A percentile compares a stretch with the other conserved stretches of the same genome.
These are phyloP conservation scores for Dactylis glomerata DNA, from an alignment of 176 grass and related monocot genomes.

Conservation along the genomic window DNA sequence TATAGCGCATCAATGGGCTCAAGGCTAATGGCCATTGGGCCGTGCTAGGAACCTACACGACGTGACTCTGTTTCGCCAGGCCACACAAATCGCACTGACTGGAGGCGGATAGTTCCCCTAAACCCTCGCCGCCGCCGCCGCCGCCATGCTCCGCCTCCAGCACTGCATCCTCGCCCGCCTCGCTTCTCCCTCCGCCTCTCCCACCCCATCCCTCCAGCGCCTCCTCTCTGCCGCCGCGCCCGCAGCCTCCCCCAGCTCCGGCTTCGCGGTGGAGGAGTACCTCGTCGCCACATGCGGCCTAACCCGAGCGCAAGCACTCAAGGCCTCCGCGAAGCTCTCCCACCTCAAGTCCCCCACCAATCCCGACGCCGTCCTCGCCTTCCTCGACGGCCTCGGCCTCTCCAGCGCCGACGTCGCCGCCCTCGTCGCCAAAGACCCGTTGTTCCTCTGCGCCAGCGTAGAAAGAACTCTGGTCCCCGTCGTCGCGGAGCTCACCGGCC, in stretches of 20 bases:
- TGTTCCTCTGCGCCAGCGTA: not conserved
- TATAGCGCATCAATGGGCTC: not conserved
- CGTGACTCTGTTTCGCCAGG: too few species aligned
- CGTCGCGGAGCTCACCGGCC: not conserved
- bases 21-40: not conserved
- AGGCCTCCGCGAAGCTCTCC: not conserved
- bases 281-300: not conserved
- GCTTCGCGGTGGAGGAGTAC: not conserved
- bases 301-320: not conserved
- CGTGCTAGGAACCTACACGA: not conserved
- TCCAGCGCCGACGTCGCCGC: not conserved
- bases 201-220: not conserved
- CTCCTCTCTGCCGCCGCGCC: not conserved
- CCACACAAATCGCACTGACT: too few species aligned
- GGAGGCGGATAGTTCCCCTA: too few species aligned
- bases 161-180: not conserved
- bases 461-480: not conserved
- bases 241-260: not conserved
- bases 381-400: not conserved
- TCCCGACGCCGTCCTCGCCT: not conserved
- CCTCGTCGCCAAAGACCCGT: not conserved
- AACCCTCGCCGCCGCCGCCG: too few species aligned
- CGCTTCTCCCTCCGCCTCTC: not conserved
- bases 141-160: not conserved
- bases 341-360: not conserved